phyloP scores from a whole-genome alignment of 805 yeast genomes.

The Yamadazyma sp. region DNA sequence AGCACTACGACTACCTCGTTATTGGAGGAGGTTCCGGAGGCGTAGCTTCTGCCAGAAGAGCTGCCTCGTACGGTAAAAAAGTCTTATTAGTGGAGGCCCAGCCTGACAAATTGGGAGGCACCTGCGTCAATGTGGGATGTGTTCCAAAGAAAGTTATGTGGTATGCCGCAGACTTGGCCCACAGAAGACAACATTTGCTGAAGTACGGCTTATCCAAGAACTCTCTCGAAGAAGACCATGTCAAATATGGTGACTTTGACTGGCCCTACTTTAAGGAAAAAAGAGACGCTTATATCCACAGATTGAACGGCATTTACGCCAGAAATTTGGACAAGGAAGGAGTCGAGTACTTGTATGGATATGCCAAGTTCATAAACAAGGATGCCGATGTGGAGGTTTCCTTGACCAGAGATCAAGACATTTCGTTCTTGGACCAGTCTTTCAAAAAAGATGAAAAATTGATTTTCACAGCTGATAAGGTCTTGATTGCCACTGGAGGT shows the following conservation, averaged over 20 bases:
- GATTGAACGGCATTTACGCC: conserved; percentile 92
- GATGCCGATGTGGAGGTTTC: conserved; percentile 78
- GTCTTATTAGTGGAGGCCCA: conserved; percentile 78
- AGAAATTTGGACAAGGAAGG: conserved; percentile 84
- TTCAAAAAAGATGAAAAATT: conserved; percentile 53
- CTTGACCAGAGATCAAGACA: conserved; percentile 41
- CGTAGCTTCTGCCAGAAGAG: conserved; percentile 96
- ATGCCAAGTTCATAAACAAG: conserved; percentile 66
- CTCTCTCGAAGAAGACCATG: conserved; percentile 42
- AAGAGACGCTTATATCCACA: conserved; percentile 86
- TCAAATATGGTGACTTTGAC: conserved; percentile 57
- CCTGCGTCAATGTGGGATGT: conserved; percentile 99
- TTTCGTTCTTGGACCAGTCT: conserved; percentile 29
- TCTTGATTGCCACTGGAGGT: conserved; percentile 94
- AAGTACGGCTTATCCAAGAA: conserved; percentile 78
- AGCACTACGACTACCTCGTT: conserved; percentile 84
- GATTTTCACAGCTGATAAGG: conserved; percentile 72
- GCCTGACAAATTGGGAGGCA: conserved; percentile 78
- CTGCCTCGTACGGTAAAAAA: conserved; percentile 90
- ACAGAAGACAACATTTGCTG: conserved; percentile 66
- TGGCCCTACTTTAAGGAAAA: conserved; percentile 82
- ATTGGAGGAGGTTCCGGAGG: conserved; percentile 99
- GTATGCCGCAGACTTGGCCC: conserved; percentile 92
- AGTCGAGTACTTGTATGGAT: conserved; percentile 84
- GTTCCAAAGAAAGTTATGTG: conserved; percentile 99